These are phyloP conservation scores for Aspergillus sp. DNA, from an alignment of 2,329 filamentous ascomycete species.

Conservation along the genomic window DNA sequence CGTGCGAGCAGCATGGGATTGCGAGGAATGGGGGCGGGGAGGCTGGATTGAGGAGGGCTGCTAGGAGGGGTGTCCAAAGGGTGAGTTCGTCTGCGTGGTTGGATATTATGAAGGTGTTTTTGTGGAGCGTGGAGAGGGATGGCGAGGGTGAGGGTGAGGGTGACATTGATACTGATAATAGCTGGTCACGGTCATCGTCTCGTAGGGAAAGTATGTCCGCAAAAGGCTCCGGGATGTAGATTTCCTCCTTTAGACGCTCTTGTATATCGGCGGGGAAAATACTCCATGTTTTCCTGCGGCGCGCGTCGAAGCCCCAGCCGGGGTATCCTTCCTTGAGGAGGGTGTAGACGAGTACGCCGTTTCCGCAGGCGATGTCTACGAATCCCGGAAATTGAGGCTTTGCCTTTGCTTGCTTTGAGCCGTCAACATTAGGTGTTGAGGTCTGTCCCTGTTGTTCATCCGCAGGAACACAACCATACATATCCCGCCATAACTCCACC, in stretches of 20 bases:
- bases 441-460: constrained; percentile 15
- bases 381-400: constrained; percentile 71
- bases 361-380: constrained; percentile 94
- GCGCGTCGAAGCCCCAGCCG: constrained; percentile 90
- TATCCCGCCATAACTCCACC: constrained; percentile 84
- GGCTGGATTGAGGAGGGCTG: constrained; percentile 53
- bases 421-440: background rate
- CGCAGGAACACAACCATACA: constrained; percentile 59
- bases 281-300: constrained; percentile 80
- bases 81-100: constrained; percentile 98
- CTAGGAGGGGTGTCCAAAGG: constrained; percentile 90
- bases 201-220: constrained; percentile 23
- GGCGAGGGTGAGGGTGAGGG: constrained; percentile 43
- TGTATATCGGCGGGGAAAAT: constrained; percentile 60
- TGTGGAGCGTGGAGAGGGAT: constrained; percentile 70
- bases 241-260: constrained; percentile 55
- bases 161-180: background rate
- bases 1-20: constrained; percentile 94
- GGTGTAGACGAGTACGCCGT: constrained; percentile 84
- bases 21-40: constrained; percentile 80
- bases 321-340: constrained; percentile 75
- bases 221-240: constrained; percentile 60
- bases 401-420: background rate
- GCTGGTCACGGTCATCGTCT: background rate
- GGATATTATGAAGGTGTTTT: constrained; percentile 85